phyloP scores from a whole-genome alignment of 345 rosid species.

The Euphorbia pulcherrima region DNA sequence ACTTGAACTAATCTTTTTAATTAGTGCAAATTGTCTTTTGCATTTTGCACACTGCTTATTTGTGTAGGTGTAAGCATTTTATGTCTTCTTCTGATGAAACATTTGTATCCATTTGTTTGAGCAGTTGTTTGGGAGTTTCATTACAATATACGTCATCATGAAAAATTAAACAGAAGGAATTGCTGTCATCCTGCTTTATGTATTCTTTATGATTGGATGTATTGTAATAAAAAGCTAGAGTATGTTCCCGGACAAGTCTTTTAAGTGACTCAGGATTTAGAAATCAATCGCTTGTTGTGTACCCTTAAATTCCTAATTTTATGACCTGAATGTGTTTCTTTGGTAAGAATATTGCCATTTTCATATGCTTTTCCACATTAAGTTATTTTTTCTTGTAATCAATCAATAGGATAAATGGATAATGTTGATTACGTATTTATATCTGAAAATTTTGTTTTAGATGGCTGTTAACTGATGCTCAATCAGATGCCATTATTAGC shows the following conservation, averaged over 20 bases:
- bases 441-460: not conserved
- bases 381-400: not conserved
- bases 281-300: not conserved
- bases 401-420: no score
- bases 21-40: not conserved
- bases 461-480: conserved; percentile 1
- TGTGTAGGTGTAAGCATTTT: not conserved
- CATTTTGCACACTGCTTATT: not conserved
- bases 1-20: not conserved
- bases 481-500: not conserved
- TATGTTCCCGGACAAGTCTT: not conserved
- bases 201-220: not conserved
- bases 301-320: not conserved
- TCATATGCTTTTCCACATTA: not conserved
- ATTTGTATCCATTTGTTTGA: not conserved
- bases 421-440: not conserved
- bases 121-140: not conserved
- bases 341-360: not conserved
- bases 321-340: not conserved
- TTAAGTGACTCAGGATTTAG: not conserved
- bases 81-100: not conserved
- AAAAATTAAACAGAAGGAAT: not conserved
- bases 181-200: not conserved
- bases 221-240: not conserved
- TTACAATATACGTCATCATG: not conserved